These are phyloP conservation scores for Zopfia rhizophila DNA, from an alignment of 2,329 filamentous ascomycete species.

Conservation along the genomic window DNA sequence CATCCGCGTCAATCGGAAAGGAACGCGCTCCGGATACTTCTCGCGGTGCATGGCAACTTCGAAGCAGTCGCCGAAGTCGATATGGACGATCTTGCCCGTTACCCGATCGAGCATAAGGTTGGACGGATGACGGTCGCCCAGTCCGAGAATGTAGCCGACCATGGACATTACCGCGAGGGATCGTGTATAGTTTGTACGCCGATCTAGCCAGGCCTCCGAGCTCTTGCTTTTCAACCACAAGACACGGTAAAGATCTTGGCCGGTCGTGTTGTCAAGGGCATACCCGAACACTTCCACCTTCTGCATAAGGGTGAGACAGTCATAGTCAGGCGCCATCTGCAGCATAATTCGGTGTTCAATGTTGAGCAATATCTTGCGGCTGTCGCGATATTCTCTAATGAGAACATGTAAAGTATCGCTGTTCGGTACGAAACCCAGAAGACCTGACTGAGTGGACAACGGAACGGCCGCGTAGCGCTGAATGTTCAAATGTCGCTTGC, in stretches of 20 bases:
- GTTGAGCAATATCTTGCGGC: conserved; percentile 95
- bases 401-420: conserved; percentile 97
- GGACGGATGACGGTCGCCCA: conserved; percentile 96
- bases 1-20: conserved; percentile 98
- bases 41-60: conserved; percentile 99
- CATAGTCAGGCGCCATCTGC: conserved; percentile 99
- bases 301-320: conserved; percentile 98
- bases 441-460: conserved; percentile 92
- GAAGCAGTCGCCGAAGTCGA: conserved; percentile 99
- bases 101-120: conserved; percentile 97
- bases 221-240: conserved; percentile 99
- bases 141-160: conserved; percentile 98
- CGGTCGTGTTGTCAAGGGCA: conserved; percentile 98
- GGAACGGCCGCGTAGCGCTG: conserved; percentile 97
- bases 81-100: conserved; percentile 97
- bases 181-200: conserved; percentile 97
- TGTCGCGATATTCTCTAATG: conserved; percentile 97
- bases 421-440: conserved; percentile 96
- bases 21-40: conserved; percentile 97
- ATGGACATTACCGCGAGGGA: conserved; percentile 99
- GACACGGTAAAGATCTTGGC: conserved; percentile 96
- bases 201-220: conserved; percentile 96
- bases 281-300: conserved; percentile 99
- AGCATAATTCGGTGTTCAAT: conserved; percentile 99
- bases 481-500: conserved; percentile 96